Base-by-base conservation (phyloP, 2,329 filamentous ascomycete species). In the Colletotrichum sp. region DNA sequence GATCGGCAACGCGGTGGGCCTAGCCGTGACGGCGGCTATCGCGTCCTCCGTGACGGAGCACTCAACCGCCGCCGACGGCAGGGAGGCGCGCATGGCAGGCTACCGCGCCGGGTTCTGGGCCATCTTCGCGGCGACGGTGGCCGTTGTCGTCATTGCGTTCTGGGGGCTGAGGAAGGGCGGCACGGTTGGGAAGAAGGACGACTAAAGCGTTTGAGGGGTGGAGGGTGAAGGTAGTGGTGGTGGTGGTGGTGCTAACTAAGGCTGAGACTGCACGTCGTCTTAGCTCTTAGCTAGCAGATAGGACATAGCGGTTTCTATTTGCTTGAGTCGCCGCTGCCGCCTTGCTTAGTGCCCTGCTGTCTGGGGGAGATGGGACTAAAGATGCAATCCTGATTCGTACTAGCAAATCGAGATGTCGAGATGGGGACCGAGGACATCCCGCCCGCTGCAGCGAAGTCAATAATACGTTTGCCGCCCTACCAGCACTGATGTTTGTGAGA, bases 81-180 rank as follows among this genome's bases (percentile, higher is more conserved):
- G 77, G 2, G 79, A 83, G 6, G 85, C 85, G 2, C 82, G 90
- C 62, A 88, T 90, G 86, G 81, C 85, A 9, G 89, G 89, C 0
- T 92, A 90, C 77, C 81, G 87, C 15, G 89, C 88, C 3, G 87
- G 86, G 0, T 92, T 90, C 75, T 91, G 90, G 90, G 84, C 86
- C 0, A 87, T 87, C 24, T 90, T 90, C 82, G 88, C 83, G 2
- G 78, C 79, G 24, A 87, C 86, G 72, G 79, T 88, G 2, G 77
- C 85, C 18, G 84, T 85, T 16, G 82, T 83, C 68, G 75, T 82
- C 1, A 79, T 89, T 60, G 84, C 84, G 15, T 81, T 80, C 5
- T 83, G 86, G 69, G 89, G 89, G 0, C 77, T 91, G 36, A 83
- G 85, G 66, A 87, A 85, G 65, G 84, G 85, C 7, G 89, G 89